Conservation (phyloP, 805 yeast genomes). For the Saturnispora zaruensis region DNA sequence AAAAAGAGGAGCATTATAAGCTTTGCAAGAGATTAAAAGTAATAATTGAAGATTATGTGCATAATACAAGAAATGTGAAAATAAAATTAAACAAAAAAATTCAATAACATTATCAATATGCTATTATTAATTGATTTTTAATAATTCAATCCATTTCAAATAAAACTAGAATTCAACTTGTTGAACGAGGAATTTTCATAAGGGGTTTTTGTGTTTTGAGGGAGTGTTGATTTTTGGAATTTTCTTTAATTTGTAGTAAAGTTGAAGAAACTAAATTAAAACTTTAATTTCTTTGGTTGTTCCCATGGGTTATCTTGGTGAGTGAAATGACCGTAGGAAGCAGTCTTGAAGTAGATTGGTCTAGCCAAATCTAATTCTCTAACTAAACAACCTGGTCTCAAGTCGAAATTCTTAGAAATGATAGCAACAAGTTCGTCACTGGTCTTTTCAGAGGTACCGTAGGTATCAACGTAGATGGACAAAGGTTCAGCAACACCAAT, state of each 20-base stretch:
- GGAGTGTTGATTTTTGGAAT: no score
- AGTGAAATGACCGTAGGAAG: constrained; percentile 99
- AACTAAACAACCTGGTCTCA: constrained; percentile 99
- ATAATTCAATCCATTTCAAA: background rate
- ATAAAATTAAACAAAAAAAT: no score
- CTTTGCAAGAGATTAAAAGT: background rate
- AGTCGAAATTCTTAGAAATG: constrained; percentile 89
- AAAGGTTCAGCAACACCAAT: constrained; percentile 99
- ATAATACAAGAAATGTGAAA: background rate
- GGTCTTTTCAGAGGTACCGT: constrained; percentile 90
- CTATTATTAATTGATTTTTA: background rate
- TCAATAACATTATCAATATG: background rate
- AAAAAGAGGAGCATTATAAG: background rate
- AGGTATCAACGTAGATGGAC: constrained; percentile 93
- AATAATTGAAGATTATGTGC: background rate
- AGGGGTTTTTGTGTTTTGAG: background rate
- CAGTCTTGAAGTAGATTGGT: constrained; percentile 98
- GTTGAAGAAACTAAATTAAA: constrained; percentile 30
- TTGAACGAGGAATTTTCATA: constrained; percentile 8
- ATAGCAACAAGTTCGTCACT: constrained; percentile 86
- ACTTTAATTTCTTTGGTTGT: constrained; percentile 75
- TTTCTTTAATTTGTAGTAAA: background rate
- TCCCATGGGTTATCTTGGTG: constrained; percentile 99
- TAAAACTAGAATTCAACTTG: constrained; percentile 4
- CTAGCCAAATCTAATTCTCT: constrained; percentile 94